phyloP scores from a whole-genome alignment of 75 land plant genomes.

The Picea sitchensis region DNA sequence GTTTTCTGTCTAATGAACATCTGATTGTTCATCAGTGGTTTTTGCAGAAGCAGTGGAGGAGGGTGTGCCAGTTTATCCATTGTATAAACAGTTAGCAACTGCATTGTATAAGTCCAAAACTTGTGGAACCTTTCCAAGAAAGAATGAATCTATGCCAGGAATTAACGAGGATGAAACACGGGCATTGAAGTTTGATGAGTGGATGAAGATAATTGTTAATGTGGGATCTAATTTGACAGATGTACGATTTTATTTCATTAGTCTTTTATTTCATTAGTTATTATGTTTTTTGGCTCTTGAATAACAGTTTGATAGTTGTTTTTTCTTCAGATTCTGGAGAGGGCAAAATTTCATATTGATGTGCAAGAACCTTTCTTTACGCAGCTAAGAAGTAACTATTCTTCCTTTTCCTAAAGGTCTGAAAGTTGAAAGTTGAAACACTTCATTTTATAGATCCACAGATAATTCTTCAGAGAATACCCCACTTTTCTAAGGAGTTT shows the following conservation, averaged over 20 bases:
- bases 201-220: conserved; percentile 30
- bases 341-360: conserved; percentile 52
- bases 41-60: neutral
- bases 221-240: conserved; percentile 36
- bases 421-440: neutral
- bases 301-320: neutral
- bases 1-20: neutral
- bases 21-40: neutral
- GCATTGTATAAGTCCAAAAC: conserved; percentile 28
- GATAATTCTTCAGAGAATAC: neutral
- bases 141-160: conserved; percentile 4
- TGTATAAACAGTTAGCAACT: conserved; percentile 54
- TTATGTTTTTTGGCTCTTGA: conserved; percentile 2
- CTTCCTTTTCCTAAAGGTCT: conserved; percentile 1
- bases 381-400: conserved; percentile 48
- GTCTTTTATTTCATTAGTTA: neutral
- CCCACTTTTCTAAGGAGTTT: neutral
- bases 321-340: conserved; percentile 40
- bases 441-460: neutral
- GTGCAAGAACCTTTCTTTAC: conserved; percentile 82
- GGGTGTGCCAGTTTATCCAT: conserved; percentile 50
- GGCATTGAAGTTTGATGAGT: conserved; percentile 24
- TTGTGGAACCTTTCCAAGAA: conserved; percentile 23
- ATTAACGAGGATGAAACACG: conserved; percentile 20
- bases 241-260: conserved; percentile 19